A percentile compares a stretch with the other conserved stretches of the same genome.
Conservation (phyloP, 345 rosid genomes). For the Capsella bursapastoris region DNA sequence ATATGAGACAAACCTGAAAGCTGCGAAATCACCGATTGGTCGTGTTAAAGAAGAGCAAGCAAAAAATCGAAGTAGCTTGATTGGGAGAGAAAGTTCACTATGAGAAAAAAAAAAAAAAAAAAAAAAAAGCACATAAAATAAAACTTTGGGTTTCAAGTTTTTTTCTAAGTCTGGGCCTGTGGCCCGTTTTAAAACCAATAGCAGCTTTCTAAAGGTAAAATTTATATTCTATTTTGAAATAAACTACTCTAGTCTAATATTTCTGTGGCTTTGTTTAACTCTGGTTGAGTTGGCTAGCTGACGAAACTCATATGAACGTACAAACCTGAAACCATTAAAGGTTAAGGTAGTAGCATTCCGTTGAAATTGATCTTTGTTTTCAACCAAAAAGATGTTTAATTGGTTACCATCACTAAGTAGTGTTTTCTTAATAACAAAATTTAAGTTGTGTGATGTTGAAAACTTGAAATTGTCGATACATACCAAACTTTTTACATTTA, state of each 20-base stretch:
- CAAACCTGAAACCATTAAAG: no score
- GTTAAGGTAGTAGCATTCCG: background rate
- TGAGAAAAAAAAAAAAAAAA: conserved; percentile 18
- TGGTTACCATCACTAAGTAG: background rate
- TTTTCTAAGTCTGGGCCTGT: background rate
- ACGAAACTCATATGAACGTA: no score
- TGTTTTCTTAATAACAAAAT: no score
- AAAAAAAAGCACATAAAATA: conserved; percentile 1
- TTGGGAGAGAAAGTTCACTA: conserved; percentile 21
- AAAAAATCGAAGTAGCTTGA: conserved; percentile 20
- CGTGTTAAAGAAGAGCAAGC: conserved; percentile 10
- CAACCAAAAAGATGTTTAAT: background rate
- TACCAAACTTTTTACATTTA: background rate
- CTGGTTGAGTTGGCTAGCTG: no score
- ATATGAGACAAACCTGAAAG: conserved; percentile 38
- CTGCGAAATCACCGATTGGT: conserved; percentile 17
- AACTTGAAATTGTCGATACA: background rate
- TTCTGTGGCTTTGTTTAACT: no score
- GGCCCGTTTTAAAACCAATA: background rate
- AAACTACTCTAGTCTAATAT: no score
- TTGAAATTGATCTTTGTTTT: background rate
- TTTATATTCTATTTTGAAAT: background rate
- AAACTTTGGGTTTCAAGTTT: background rate
- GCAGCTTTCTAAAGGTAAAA: no score
- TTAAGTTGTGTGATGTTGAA: background rate